Conservation (phyloP, 23 red algal genomes). For the Cyanidium caldarium region DNA sequence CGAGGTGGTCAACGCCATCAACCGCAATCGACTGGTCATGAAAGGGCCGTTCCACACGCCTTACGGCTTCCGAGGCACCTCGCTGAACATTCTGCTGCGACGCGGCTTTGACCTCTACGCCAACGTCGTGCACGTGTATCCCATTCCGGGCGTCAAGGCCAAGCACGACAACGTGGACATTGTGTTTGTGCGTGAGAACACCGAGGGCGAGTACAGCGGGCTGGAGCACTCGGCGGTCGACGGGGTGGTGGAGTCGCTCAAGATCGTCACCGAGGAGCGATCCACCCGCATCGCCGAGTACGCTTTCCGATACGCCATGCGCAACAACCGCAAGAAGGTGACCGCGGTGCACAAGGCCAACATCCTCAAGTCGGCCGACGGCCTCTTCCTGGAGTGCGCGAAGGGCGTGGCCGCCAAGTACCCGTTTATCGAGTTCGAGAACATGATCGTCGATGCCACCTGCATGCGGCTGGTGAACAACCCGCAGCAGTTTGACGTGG, state of each 20-base stretch:
- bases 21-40: conserved; percentile 53
- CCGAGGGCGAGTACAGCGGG: conserved; percentile 94
- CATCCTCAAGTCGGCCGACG: conserved; percentile 84
- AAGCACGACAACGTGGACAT: conserved; percentile 59
- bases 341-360: conserved; percentile 93
- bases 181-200: conserved; percentile 96
- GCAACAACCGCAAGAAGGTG: conserved; percentile 74
- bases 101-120: conserved; percentile 66
- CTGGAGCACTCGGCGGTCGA: conserved; percentile 75
- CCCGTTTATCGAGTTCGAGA: conserved; percentile 83
- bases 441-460: conserved; percentile 80
- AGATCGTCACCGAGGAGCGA: conserved; percentile 59
- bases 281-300: conserved; percentile 62
- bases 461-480: conserved; percentile 78
- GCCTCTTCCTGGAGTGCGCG: conserved; percentile 80
- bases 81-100: conserved; percentile 74
- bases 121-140: conserved; percentile 80
- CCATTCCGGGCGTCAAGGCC: conserved; percentile 70
- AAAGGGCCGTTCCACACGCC: conserved; percentile 89
- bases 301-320: conserved; percentile 74
- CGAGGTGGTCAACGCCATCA: conserved; percentile 44
- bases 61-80: conserved; percentile 18
- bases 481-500: conserved; percentile 89
- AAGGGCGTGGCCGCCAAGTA: conserved; percentile 48
- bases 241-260: conserved; percentile 88